Conservation (phyloP, 192 early-diverging fungal species). For the Coemansia sp. region DNA sequence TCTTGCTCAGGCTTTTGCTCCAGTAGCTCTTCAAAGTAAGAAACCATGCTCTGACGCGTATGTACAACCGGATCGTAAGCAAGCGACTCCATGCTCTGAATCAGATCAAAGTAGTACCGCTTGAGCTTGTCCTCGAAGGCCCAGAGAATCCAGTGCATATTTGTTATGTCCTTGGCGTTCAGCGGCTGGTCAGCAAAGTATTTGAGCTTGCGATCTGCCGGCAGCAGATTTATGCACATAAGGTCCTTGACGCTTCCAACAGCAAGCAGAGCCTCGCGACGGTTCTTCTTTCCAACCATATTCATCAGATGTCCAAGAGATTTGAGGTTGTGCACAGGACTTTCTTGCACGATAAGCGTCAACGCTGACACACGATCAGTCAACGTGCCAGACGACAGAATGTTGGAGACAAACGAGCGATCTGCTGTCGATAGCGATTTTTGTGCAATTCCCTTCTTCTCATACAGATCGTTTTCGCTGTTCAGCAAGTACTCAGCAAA, state of each 20-base stretch:
- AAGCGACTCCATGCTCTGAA: conserved; percentile 84
- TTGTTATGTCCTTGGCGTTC: conserved; percentile 57
- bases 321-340: conserved; percentile 78
- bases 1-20: conserved; percentile 93
- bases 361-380: conserved; percentile 93
- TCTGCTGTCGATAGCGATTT: conserved; percentile 74
- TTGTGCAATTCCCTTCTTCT: conserved; percentile 51
- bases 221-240: conserved; percentile 75
- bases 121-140: conserved; percentile 94
- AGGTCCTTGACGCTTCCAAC: conserved; percentile 91
- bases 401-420: conserved; percentile 81
- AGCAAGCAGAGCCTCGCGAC: conserved; percentile 83
- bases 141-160: conserved; percentile 85
- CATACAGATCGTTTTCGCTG: conserved; percentile 63
- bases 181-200: conserved; percentile 94
- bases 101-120: conserved; percentile 86
- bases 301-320: conserved; percentile 74
- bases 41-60: conserved; percentile 80
- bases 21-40: conserved; percentile 76
- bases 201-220: conserved; percentile 78
- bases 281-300: conserved; percentile 89
- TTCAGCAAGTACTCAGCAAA: conserved; percentile 66
- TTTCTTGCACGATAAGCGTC: conserved; percentile 89
- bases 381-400: conserved; percentile 89
- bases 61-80: conserved; percentile 84